Base-by-base conservation (phyloP, 2,329 filamentous ascomycete genomes). In the Alternaria alternata region DNA sequence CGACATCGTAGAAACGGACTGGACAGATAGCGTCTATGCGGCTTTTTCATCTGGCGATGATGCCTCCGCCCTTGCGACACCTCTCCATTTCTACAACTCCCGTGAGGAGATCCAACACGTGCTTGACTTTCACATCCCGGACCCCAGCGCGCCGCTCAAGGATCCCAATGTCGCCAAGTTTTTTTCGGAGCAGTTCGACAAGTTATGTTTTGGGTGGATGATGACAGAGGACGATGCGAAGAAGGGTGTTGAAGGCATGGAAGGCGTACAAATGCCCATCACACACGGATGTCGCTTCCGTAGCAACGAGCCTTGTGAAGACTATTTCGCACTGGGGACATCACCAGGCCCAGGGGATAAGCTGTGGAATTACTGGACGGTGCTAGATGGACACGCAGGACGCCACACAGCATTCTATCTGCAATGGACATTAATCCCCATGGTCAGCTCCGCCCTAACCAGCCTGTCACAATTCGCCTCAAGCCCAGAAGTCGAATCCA, bases 321-420 rank as follows among this genome's bases (percentile, higher is more conserved):
- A 79, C 51, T 72, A 67, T 56, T 74, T 66, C 46, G 66, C 69
- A 7, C 26, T 75, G 4, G 75, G 75, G 3, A 75, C 69, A 0
- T 64, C 64, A 11, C 73, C 71, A 1, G 75, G 75, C 0, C 68
- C 71, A 1, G 75, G 75, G 2, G 60, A 54, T 1, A 63, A 72
- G 16, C 63, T 59, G 1, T 79, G 77, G 77, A 71, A 75, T 46
- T 79, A 72, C 62, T 80, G 77, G 77, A 81, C 80, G 7, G 79
- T 86, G 9, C 84, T 81, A 52, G 83, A 86, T 58, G 84, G 84
- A 0, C 84, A 86, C 62, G 82, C 80, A 6, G 83, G 83, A 9
- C 78, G 78, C 66, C 76, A 79, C 4, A 85, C 82, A 7, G 64
- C 75, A 0, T 77, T 80, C 1, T 70, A 71, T 4, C 71, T 86